Base-by-base conservation (phyloP, 2,329 filamentous ascomycete species). In the Pseudovirgaria hyperparasitica region DNA sequence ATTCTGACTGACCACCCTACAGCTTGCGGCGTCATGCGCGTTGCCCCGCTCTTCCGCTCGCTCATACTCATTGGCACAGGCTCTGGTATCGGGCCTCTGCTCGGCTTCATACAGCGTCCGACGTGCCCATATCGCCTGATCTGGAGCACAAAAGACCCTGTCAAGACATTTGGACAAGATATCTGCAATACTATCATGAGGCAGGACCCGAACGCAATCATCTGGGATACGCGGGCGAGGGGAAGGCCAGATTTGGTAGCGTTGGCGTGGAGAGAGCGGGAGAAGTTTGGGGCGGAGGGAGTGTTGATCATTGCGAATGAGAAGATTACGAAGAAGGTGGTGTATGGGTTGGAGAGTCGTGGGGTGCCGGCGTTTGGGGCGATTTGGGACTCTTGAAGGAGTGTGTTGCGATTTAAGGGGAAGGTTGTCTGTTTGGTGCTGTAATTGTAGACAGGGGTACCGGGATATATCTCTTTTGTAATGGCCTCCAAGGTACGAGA, bases 221-320 rank as follows among this genome's bases (percentile, higher is more conserved):
- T 82, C 29, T 65, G 76, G 48, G 73, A 82, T 44, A 80, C 76
- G 5, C 62, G 63, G 29, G 46, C 54, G 20, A 57, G 58, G 13
- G 72, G 72, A 1, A 62, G 73, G 7, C 63, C 72, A 2, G 67
- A 80, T 42, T 67, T 78, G 47, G 41, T 74, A 16, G 61, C 58
- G n/a, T 55, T 68, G 26, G 58, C 64, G 17, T 72, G 68, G 38
- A 51, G 58, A 8, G 57, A 73, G 23, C 55, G 56, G 28, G 41
- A 43, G 26, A 50, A 64, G 17, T 57, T 56, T 16, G 40, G 53
- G 2, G 63, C 65, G 4, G 77, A 82, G 58, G 77, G 75, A 5
- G 73, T 81, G 13, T 71, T 79, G 39, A 63, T 81, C 30, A 79
- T 82, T 40, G 72, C 71, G 28, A 82, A 82, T 43, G 70, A 75